These are phyloP conservation scores for Syzygium oleosum DNA, from an alignment of 345 rosid genomes.

Conservation along the genomic window DNA sequence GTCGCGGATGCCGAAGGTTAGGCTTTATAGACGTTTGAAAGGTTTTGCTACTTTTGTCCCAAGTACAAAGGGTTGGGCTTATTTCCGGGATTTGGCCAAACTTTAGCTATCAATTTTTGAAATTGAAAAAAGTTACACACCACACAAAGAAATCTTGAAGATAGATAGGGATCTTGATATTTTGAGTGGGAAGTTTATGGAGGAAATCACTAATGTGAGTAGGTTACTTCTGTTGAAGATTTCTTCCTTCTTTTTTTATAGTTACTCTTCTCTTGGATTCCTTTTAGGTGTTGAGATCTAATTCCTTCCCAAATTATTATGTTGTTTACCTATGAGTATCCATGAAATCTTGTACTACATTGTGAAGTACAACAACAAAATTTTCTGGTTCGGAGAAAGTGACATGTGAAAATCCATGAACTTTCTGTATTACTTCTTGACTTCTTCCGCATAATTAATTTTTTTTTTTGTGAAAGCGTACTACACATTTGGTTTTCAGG, in stretches of 20 bases:
- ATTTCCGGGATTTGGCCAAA: neutral
- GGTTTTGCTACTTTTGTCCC: neutral
- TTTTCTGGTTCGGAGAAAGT: neutral
- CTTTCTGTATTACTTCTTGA: neutral
- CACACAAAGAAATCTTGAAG: too few relatives aligned
- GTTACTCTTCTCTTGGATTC: neutral
- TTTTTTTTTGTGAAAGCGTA: too few relatives aligned
- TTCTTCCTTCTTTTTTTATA: neutral
- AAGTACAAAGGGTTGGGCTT: neutral
- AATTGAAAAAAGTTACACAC: neutral
- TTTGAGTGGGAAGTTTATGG: neutral
- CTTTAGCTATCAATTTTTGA: neutral
- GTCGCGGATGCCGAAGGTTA: too few relatives aligned
- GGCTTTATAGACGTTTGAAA: rapidly evolving
- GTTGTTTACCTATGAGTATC: too few relatives aligned
- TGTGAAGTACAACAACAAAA: neutral
- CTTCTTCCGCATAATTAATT: too few relatives aligned
- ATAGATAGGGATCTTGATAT: too few relatives aligned
- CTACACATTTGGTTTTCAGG: neutral
- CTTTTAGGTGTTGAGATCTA: neutral
- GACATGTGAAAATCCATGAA: neutral
- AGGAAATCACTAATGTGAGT: neutral
- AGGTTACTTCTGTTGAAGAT: neutral
- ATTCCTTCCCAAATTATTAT: neutral
- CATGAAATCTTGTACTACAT: neutral